A percentile compares a stretch with the other conserved stretches of the same genome.
Conservation (phyloP, 345 rosid genomes). For the Rhizophora apiculata region DNA sequence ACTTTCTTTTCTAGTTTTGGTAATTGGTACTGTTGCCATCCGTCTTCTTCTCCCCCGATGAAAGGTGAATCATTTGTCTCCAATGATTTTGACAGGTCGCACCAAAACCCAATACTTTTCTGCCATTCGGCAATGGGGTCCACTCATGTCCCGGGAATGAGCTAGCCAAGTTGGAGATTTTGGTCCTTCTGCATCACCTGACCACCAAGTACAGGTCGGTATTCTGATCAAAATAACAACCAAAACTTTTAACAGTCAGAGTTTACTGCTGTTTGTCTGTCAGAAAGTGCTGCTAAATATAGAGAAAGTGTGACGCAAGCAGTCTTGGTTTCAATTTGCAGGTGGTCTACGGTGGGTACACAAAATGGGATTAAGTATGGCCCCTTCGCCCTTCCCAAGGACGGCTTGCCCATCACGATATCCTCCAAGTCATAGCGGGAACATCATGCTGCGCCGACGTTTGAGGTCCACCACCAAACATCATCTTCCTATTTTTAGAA, state of each 20-base stretch:
- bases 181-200: conserved; percentile 79
- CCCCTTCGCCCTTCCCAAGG: conserved; percentile 80
- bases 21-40: no score
- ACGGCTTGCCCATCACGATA: conserved; percentile 76
- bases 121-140: conserved; percentile 91
- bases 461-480: background rate
- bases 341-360: conserved; percentile 55
- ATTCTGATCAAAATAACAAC: background rate
- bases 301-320: conserved; percentile 27
- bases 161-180: conserved; percentile 72
- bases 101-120: conserved; percentile 74
- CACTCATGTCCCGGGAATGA: conserved; percentile 93
- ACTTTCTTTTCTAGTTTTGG: no score
- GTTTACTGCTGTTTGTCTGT: background rate
- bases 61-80: background rate
- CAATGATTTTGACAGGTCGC: conserved; percentile 45
- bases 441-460: background rate
- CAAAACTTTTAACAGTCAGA: background rate
- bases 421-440: conserved; percentile 30
- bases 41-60: no score
- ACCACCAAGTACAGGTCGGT: conserved; percentile 87
- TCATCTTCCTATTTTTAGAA: background rate
- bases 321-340: conserved; percentile 29
- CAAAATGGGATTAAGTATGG: conserved; percentile 71
- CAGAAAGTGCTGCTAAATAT: conserved; percentile 11